A percentile compares a stretch with the other conserved stretches of the same genome.
Evolutionary conservation across 2,329 filamentous ascomycete species (phyloP).

Genomic region (Corinectria fuckeliana): DNA sequence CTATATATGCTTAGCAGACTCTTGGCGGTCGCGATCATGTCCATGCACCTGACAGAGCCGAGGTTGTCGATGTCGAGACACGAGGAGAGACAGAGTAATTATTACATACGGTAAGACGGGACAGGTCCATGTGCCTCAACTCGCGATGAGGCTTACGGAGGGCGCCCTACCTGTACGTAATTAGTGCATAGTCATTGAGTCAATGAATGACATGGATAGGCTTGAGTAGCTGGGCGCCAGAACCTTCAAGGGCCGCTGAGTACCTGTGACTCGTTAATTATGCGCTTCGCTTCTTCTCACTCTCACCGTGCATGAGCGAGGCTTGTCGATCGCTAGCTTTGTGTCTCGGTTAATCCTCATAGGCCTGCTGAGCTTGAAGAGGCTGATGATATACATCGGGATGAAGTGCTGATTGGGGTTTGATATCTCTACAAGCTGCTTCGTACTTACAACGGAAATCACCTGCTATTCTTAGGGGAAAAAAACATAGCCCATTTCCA

Average conservation of each 20-base stretch:
- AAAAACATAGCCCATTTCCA: not conserved
- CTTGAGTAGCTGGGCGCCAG: constrained; percentile 6
- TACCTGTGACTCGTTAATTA: not conserved
- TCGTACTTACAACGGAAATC: not conserved
- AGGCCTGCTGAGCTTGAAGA: not conserved
- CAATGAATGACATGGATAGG: not conserved
- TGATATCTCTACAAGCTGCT: not conserved
- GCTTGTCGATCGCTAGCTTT: not conserved
- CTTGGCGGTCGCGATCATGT: constrained; percentile 2
- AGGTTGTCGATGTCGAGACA: too few species aligned
- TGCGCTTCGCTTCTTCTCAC: too few species aligned
- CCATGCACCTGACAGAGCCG: not conserved
- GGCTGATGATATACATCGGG: not conserved
- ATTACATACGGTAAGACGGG: too few species aligned
- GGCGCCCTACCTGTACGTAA: too few species aligned
- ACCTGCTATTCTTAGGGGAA: too few species aligned
- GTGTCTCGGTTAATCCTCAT: not conserved
- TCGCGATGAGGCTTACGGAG: not conserved
- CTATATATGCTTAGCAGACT: not conserved
- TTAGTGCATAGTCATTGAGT: too few species aligned
- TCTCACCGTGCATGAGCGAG: not conserved
- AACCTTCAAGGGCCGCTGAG: not conserved
- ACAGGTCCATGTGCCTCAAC: not conserved
- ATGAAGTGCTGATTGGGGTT: not conserved
- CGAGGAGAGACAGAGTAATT: too few species aligned